Evolutionary conservation across 2,329 filamentous ascomycete species (phyloP).

Genomic region (Trichoderma koningii): DNA sequence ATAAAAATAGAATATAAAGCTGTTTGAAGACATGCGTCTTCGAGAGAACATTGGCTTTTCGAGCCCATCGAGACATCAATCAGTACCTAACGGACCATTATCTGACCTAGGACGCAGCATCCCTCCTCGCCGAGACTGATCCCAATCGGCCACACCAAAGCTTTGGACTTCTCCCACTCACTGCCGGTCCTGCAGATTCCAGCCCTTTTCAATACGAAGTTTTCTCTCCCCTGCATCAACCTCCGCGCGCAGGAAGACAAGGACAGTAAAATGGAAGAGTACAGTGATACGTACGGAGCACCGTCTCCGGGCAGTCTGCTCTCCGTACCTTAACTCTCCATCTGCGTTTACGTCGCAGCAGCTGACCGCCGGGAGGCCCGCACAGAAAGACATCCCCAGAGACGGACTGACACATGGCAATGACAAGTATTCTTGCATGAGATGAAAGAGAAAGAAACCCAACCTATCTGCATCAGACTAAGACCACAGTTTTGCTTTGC

Average conservation of each 20-base stretch:
- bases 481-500: neutral
- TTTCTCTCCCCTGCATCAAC: slow-evolving; percentile 11
- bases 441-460: neutral
- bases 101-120: neutral
- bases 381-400: slow-evolving; percentile 6
- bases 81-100: neutral
- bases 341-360: neutral
- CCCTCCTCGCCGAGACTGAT: neutral
- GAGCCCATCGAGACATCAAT: too few species aligned
- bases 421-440: slow-evolving; percentile 15
- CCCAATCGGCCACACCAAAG: neutral
- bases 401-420: slow-evolving; percentile 21
- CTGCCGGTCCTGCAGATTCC: slow-evolving; percentile 11
- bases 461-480: slow-evolving; percentile 22
- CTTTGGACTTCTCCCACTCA: neutral
- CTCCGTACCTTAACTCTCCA: neutral
- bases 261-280: too few species aligned
- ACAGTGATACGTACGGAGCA: too few species aligned
- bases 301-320: neutral
- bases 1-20: too few species aligned
- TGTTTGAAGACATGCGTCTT: too few species aligned
- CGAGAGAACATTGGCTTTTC: too few species aligned
- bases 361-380: neutral
- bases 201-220: slow-evolving; percentile 1
- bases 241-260: neutral